Percentiles rank a stretch among this genome's conserved stretches.
Conservation (phyloP, 352 stramenopile species). For the Phytophthora aleatoria region DNA sequence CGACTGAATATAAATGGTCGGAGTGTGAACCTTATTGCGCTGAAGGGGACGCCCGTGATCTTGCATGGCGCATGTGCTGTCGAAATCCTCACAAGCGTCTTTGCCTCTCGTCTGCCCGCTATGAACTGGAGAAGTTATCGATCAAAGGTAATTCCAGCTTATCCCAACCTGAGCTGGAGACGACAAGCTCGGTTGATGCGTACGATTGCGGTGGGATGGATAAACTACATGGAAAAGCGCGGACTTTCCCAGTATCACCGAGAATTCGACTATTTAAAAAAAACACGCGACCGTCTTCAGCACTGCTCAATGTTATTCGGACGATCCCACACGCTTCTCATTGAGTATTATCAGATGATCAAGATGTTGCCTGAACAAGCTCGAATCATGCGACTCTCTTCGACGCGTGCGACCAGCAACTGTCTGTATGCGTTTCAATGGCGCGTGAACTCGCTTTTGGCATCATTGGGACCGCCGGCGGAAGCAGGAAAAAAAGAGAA, state of each 20-base stretch:
- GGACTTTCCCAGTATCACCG: not conserved
- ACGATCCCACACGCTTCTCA: not conserved
- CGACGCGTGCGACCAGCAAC: slow-evolving; percentile 2
- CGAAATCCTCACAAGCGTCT: too few relatives aligned
- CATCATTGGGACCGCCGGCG: not conserved
- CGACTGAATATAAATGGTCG: too few relatives aligned
- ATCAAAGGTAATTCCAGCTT: too few relatives aligned
- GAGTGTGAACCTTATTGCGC: too few relatives aligned
- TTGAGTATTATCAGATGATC: slow-evolving; percentile 8
- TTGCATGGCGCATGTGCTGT: too few relatives aligned
- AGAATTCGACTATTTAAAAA: not conserved
- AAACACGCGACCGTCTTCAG: not conserved
- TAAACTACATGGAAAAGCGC: not conserved
- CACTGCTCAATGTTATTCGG: not conserved
- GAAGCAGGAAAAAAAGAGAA: not conserved
- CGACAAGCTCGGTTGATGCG: too few relatives aligned
- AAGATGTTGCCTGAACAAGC: slow-evolving; percentile 5
- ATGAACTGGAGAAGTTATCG: too few relatives aligned
- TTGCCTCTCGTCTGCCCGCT: too few relatives aligned
- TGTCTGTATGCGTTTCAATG: slow-evolving; percentile 3
- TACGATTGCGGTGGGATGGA: too few relatives aligned
- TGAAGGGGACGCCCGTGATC: too few relatives aligned
- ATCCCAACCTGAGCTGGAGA: too few relatives aligned
- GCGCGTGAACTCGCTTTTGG: slow-evolving; percentile 1
- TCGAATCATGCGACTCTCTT: slow-evolving; percentile 1